Evolutionary conservation across 306 rosid genomes (phyloP).

Genomic region (Rosa lucieae): DNA sequence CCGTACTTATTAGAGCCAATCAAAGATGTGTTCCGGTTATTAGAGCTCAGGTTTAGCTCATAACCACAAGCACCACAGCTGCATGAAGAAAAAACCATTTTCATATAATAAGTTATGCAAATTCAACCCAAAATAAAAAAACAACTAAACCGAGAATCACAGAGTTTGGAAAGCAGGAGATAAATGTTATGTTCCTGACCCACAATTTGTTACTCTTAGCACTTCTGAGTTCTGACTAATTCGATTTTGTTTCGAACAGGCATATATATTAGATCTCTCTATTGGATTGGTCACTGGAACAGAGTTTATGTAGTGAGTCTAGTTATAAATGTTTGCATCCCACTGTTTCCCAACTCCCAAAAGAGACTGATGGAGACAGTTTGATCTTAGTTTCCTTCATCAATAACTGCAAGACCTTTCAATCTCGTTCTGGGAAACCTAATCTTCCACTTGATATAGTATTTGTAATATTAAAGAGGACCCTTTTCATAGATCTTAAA

Average conservation of each 20-base stretch:
- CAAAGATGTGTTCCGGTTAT: constrained; percentile 62
- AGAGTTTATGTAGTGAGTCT: neutral
- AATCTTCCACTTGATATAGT: neutral
- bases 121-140: neutral
- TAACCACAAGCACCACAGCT: constrained; percentile 92
- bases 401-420: neutral
- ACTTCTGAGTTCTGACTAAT: neutral
- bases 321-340: neutral
- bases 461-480: neutral
- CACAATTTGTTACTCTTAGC: neutral
- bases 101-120: neutral
- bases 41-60: constrained; percentile 76
- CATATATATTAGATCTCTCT: too few relatives aligned
- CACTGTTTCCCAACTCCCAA: neutral
- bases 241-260: neutral
- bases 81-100: constrained; percentile 28
- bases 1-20: constrained; percentile 81
- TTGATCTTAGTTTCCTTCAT: neutral
- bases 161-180: neutral
- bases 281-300: neutral
- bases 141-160: neutral
- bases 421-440: neutral
- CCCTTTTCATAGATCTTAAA: constrained; percentile 5
- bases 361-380: neutral
- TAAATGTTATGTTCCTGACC: neutral